Percentiles rank a stretch among this genome's conserved stretches.
These are phyloP conservation scores for Liriodendron chinense DNA, from an alignment of 164 flowering plant genomes.

Conservation along the genomic window DNA sequence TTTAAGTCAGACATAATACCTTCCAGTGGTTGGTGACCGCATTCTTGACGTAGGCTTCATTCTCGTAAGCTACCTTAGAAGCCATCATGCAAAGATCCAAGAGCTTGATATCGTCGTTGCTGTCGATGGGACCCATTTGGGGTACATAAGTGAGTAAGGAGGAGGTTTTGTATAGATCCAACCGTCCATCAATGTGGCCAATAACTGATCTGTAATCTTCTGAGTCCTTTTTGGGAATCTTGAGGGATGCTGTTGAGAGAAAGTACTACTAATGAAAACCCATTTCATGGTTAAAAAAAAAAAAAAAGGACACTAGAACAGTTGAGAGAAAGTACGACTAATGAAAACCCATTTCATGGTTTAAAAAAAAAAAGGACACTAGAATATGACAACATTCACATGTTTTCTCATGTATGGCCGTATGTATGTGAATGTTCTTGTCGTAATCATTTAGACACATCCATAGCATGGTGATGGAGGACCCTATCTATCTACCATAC, in stretches of 20 bases:
- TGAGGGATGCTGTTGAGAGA: constrained; percentile 11
- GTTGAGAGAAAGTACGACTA: background rate
- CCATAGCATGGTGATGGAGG: too few species aligned
- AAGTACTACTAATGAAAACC: background rate
- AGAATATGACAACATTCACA: too few species aligned
- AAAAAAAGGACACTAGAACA: too few species aligned
- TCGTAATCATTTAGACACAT: too few species aligned
- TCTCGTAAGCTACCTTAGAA: constrained; percentile 48
- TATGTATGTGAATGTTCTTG: too few species aligned
- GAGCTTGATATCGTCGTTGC: background rate
- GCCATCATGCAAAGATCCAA: constrained; percentile 41
- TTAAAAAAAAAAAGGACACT: too few species aligned
- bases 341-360: background rate
- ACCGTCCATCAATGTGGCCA: constrained; percentile 16
- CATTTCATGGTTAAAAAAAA: background rate
- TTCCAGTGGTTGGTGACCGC: constrained; percentile 37
- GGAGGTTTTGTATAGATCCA: constrained; percentile 13
- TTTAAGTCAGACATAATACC: too few species aligned
- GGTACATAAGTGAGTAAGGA: background rate
- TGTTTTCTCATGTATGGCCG: too few species aligned
- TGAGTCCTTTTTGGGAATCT: constrained; percentile 11
- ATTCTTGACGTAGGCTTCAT: constrained; percentile 22
- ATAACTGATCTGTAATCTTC: constrained; percentile 16
- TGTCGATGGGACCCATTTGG: background rate
- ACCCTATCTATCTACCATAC: too few species aligned